Evolutionary conservation across 176 grass and related monocot species (phyloP), one percentile per base, ranked within the genome.

Genomic region (Oryza meridionalis): DNA sequence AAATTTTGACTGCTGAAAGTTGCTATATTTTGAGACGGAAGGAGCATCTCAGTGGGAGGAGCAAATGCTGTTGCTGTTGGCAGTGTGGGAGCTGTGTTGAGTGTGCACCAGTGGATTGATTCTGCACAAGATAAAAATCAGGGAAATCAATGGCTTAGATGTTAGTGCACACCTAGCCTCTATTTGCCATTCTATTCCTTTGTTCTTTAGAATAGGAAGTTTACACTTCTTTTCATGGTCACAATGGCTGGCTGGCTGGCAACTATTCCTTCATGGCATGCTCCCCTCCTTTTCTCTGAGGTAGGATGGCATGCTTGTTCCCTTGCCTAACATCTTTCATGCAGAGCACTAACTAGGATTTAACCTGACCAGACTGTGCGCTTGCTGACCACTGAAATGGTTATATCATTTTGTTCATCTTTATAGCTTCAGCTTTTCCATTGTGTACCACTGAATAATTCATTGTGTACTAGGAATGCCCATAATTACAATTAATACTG

Each of bases 221-320:
- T 15, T 5, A 32, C 84, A 29, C 88, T 83, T 22, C 84, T 87
- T 90, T 90, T 79, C 62, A 90, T 90, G 84, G 29, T 40, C 79
- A 37, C 71, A 27, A 45, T 31, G 62, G 42, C 2, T 43, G 77
- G 26, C 61, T 17, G n/a, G 61, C 49, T 75, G 9, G 44, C 50
- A 81, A 19, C 70, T 21, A 33, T 68, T 77, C 75, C 80, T 87
- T 43, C 44, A 38, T 75, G 86, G 37, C 87, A 84, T 70, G 83
- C 65, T 69, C 14, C 58, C 15, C 29, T 40, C 26, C 12, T 44
- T 65, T 87, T 81, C 67, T 43, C 24, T 68, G 62, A 68, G 4
- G 33, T 45, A 33, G 77, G 16, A 68, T 45, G 46, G 45, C 77
- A 86, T 86, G 84, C 73, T 53, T 90, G 88, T 50, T 46, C 74